These are phyloP conservation scores for Amanita inopinata DNA, from an alignment of 768 basidiomycete species.

Conservation along the genomic window DNA sequence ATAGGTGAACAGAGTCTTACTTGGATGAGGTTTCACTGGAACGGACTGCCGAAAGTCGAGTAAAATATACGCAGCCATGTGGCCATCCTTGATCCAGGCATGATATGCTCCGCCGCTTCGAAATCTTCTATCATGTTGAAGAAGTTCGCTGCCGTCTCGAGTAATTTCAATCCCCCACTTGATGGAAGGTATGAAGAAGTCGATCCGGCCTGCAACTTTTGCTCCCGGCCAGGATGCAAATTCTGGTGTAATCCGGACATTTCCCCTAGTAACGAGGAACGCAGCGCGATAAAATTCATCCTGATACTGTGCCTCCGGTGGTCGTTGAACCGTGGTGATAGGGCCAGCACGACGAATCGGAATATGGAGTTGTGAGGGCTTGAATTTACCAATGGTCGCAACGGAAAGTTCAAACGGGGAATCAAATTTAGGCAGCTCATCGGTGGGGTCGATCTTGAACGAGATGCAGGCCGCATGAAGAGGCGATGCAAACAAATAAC, in stretches of 20 bases:
- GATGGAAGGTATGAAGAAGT: conserved; percentile 9
- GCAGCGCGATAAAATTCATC: conserved; percentile 9
- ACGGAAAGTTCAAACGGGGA: background rate
- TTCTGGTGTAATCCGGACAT: conserved; percentile 6
- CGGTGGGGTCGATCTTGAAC: background rate
- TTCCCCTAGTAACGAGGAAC: background rate
- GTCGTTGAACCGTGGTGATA: conserved; percentile 1
- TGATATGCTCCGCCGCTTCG: no score
- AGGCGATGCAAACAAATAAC: background rate
- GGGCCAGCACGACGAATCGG: background rate
- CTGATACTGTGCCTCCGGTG: conserved; percentile 8
- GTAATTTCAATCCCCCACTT: conserved; percentile 10
- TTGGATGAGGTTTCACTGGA: no score
- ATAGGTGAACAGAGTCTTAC: no score
- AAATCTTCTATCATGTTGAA: no score
- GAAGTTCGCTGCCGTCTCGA: no score
- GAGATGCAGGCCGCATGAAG: background rate
- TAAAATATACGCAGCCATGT: no score
- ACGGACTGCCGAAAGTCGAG: no score
- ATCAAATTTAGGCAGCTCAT: background rate
- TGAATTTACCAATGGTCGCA: background rate
- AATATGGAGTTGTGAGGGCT: background rate
- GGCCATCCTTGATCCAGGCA: no score
- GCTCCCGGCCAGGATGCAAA: conserved; percentile 4
- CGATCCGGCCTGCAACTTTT: conserved; percentile 5